Conservation (phyloP, 176 grass and related monocot species). For the Zea mays region DNA sequence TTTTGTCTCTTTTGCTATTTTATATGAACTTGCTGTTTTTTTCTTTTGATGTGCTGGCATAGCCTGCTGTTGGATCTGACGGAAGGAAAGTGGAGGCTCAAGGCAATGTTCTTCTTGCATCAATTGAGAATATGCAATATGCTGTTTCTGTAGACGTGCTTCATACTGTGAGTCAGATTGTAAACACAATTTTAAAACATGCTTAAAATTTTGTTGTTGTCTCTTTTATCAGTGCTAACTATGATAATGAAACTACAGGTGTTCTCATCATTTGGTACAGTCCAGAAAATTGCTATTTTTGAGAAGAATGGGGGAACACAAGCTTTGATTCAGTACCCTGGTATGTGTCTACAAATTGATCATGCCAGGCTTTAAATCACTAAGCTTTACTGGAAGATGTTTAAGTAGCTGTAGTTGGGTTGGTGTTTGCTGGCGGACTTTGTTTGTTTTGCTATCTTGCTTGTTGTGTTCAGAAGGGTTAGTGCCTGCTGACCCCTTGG, state of each 20-base stretch:
- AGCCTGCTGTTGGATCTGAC: constrained; percentile 73
- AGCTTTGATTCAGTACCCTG: constrained; percentile 93
- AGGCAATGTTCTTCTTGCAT: constrained; percentile 94
- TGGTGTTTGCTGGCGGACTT: not conserved
- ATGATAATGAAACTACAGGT: constrained; percentile 64
- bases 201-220: not conserved
- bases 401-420: not conserved
- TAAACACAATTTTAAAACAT: not conserved
- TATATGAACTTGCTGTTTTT: constrained; percentile 28
- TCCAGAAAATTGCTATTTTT: constrained; percentile 99
- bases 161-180: constrained; percentile 67
- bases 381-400: not conserved
- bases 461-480: not conserved
- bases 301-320: constrained; percentile 91
- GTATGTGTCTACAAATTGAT: constrained; percentile 41
- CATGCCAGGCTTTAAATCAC: constrained; percentile 16
- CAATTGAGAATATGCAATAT: constrained; percentile 97
- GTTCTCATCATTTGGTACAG: constrained; percentile 81
- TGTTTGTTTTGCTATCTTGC: not conserved
- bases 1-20: constrained; percentile 34
- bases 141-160: constrained; percentile 88
- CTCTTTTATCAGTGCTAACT: not conserved
- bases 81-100: constrained; percentile 77
- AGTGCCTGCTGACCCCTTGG: not conserved
- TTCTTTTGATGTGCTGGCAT: constrained; percentile 32